Percentiles rank a stretch among this genome's conserved stretches.
Evolutionary conservation across 1,284 basidiomycete species (phyloP).

Genomic region (Cryptococcus floricola): DNA sequence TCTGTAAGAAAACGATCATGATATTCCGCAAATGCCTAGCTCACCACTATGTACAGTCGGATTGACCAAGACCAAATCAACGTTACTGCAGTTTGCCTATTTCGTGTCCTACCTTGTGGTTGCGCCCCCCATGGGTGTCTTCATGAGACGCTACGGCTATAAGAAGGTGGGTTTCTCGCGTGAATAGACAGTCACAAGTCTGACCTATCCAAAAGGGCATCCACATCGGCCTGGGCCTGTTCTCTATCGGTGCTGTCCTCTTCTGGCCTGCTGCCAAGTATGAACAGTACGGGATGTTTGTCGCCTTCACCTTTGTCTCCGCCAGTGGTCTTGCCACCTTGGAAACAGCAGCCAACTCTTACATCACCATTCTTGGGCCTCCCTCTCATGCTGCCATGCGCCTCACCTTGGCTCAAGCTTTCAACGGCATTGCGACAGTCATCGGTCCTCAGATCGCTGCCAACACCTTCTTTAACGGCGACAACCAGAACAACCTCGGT

Average conservation of each 20-base stretch:
- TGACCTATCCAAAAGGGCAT: constrained; percentile 16
- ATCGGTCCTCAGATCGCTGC: constrained; percentile 34
- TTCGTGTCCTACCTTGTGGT: constrained; percentile 30
- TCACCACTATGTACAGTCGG: constrained; percentile 1
- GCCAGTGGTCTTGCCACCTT: constrained; percentile 34
- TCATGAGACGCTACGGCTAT: constrained; percentile 38
- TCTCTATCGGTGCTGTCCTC: constrained; percentile 25
- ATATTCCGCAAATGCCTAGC: not conserved
- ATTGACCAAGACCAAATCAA: constrained; percentile 20
- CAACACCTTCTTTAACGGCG: constrained; percentile 34
- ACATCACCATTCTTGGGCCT: constrained; percentile 34
- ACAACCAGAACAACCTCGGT: constrained; percentile 19
- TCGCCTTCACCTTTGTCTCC: constrained; percentile 35
- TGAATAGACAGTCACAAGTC: not conserved
- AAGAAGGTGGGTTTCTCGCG: constrained; percentile 17
- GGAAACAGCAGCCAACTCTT: constrained; percentile 36
- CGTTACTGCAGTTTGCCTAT: constrained; percentile 39
- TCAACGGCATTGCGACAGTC: constrained; percentile 40
- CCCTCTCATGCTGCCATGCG: constrained; percentile 29
- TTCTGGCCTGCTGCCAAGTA: constrained; percentile 38
- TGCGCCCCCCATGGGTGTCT: constrained; percentile 31
- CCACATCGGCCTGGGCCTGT: constrained; percentile 31
- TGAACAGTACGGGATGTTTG: constrained; percentile 18
- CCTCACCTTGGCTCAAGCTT: constrained; percentile 32
- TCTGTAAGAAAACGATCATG: not conserved